Base-by-base conservation (phyloP, 2,329 filamentous ascomycete species). In the Spiromastix sp. region DNA sequence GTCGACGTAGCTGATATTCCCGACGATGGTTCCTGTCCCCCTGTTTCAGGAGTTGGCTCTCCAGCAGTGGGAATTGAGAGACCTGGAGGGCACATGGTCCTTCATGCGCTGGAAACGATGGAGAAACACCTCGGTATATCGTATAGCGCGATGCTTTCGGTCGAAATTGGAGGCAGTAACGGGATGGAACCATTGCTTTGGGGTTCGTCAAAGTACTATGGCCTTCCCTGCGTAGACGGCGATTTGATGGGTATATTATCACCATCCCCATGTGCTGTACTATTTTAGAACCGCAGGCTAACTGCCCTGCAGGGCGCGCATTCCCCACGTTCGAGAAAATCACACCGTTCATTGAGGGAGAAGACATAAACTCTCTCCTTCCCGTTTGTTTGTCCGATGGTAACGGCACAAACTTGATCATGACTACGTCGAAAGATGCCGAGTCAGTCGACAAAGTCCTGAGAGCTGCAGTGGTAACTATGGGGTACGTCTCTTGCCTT, bases 41-140 rank as follows among this genome's bases (percentile, higher is more conserved):
- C 34, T 2, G 26, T 36, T 3, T 22, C 70, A 67, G 72, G 70
- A 4, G 72, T 68, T 42, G 74, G 75, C 19, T 73, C 69, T 11
- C 54, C 52, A 9, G 50, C 45, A n/a, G 52, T 55, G 11, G 44
- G 47, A 13, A 45, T 48, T 13, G 51, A 56, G 36, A 36, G 52
- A 20, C 40, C 47, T 6, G 42, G 45, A 7, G 52, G 52, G 13
- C 41, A 35, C 12, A 45, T 51, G 28, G 38, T 55, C n/a, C 41
- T 45, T 28, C 40, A 44, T 7, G 43, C 52, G 8, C 39, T 66
- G 30, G 63, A 69, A 0, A 69, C 62, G 2, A 41, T 47, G 24
- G 42, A 50, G 34, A 47, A 42, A 22, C 33, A 50, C 7, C 38
- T 48, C 20, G 42, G 42, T 4, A 49, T 56, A 11, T 55, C 60